Percentiles rank a stretch among this genome's conserved stretches.
Evolutionary conservation across 2,329 filamentous ascomycete genomes (phyloP).

Genomic region (Ophiocordyceps robertsii): DNA sequence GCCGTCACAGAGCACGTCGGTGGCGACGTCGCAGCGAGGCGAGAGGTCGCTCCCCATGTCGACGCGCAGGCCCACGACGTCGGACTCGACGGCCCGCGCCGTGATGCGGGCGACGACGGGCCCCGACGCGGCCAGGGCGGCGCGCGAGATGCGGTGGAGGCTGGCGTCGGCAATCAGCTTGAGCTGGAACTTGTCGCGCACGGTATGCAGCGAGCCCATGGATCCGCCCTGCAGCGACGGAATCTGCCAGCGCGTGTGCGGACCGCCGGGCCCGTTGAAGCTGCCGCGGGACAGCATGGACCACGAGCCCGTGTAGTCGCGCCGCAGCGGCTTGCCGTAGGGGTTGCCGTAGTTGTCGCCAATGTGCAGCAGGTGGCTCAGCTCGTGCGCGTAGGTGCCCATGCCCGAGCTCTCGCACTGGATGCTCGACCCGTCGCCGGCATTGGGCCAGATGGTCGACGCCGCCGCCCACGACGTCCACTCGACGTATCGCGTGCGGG

Average conservation of each 20-base stretch:
- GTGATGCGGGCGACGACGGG: conserved; percentile 31
- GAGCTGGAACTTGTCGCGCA: conserved; percentile 40
- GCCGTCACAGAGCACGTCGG: conserved; percentile 35
- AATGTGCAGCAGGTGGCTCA: conserved; percentile 36
- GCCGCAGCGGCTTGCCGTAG: conserved; percentile 27
- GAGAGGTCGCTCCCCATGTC: conserved; percentile 29
- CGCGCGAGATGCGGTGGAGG: conserved; percentile 29
- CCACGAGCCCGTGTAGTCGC: conserved; percentile 36
- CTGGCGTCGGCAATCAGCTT: conserved; percentile 27
- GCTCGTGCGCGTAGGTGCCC: conserved; percentile 38
- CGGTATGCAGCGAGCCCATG: conserved; percentile 37
- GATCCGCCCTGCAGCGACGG: conserved; percentile 32
- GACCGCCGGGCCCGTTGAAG: conserved; percentile 39
- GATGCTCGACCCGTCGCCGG: conserved; percentile 35
- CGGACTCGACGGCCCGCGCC: conserved; percentile 28
- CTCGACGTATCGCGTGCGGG: conserved; percentile 34
- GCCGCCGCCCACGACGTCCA: conserved; percentile 41
- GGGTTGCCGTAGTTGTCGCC: conserved; percentile 44
- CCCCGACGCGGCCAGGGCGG: conserved; percentile 27
- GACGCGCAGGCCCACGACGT: conserved; percentile 33
- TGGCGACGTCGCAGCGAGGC: conserved; percentile 25
- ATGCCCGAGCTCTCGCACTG: conserved; percentile 40
- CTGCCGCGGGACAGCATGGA: conserved; percentile 37
- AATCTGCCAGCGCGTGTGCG: conserved; percentile 38
- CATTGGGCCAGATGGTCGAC: conserved; percentile 38